Evolutionary conservation across 345 rosid species (phyloP).

Genomic region (Conringia planisiliqua): DNA sequence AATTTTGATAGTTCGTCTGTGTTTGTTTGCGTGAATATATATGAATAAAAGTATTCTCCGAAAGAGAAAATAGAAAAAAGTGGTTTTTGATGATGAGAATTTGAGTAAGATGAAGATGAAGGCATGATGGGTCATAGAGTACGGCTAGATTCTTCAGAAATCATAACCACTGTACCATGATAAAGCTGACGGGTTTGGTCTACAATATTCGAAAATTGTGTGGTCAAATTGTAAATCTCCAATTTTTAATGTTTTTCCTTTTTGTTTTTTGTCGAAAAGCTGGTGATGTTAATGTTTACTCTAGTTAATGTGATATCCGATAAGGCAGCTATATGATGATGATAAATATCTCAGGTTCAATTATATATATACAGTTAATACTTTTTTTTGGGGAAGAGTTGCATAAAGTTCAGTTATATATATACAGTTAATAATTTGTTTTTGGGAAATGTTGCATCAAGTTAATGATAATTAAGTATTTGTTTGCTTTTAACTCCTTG

Average conservation of each 20-base stretch:
- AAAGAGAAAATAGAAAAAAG: neutral
- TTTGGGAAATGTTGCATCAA: neutral
- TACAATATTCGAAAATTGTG: neutral
- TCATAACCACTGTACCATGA: slow-evolving; percentile 29
- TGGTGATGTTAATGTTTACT: neutral
- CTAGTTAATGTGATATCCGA: slow-evolving; percentile 7
- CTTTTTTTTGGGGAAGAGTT: neutral
- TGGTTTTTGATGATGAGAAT: neutral
- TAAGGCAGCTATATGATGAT: neutral
- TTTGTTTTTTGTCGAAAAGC: neutral
- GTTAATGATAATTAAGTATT: neutral
- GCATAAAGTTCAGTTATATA: neutral
- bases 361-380: neutral
- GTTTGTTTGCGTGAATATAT: slow-evolving; percentile 10
- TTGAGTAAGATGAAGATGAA: neutral
- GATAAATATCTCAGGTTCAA: neutral
- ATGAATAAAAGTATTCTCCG: neutral
- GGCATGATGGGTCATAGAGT: slow-evolving; percentile 30
- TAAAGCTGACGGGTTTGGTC: slow-evolving; percentile 17
- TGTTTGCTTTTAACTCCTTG: neutral
- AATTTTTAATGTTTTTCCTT: neutral
- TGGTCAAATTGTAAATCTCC: neutral
- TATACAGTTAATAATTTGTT: neutral
- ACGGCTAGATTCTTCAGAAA: slow-evolving; percentile 35
- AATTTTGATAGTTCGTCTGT: neutral